A percentile compares a stretch with the other conserved stretches of the same genome.
Evolutionary conservation across 345 rosid genomes (phyloP).

Genomic region (Trapa bicornis): DNA sequence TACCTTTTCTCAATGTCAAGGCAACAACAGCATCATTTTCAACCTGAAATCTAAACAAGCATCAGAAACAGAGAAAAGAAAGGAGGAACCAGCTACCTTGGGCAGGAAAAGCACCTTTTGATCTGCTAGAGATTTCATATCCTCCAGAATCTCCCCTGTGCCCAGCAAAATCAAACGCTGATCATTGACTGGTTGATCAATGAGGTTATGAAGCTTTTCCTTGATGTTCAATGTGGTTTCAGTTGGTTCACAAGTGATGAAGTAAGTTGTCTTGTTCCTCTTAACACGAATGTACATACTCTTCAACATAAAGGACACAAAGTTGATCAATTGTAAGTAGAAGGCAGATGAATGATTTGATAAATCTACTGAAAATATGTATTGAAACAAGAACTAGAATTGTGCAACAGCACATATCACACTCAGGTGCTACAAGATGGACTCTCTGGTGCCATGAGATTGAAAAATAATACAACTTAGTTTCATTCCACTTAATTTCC

Average conservation of each 20-base stretch:
- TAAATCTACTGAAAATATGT: background rate
- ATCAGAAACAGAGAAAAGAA: background rate
- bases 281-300: conserved; percentile 92
- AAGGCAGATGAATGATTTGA: background rate
- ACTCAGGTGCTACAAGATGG: no score
- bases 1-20: conserved; percentile 79
- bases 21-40: conserved; percentile 94
- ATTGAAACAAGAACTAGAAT: background rate
- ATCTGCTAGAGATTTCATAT: conserved; percentile 69
- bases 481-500: no score
- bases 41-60: conserved; percentile 38
- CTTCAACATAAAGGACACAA: conserved; percentile 22
- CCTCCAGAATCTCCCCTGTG: conserved; percentile 52
- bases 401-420: no score
- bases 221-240: conserved; percentile 67
- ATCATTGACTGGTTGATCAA: conserved; percentile 52
- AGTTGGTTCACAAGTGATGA: conserved; percentile 76
- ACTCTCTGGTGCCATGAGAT: no score
- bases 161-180: conserved; percentile 56
- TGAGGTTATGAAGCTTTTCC: conserved; percentile 54
- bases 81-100: background rate
- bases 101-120: conserved; percentile 42
- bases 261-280: conserved; percentile 72
- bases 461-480: no score
- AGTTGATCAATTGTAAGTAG: background rate